Evolutionary conservation across 1,284 basidiomycete species (phyloP).

Genomic region (Ustilago cynodontis): DNA sequence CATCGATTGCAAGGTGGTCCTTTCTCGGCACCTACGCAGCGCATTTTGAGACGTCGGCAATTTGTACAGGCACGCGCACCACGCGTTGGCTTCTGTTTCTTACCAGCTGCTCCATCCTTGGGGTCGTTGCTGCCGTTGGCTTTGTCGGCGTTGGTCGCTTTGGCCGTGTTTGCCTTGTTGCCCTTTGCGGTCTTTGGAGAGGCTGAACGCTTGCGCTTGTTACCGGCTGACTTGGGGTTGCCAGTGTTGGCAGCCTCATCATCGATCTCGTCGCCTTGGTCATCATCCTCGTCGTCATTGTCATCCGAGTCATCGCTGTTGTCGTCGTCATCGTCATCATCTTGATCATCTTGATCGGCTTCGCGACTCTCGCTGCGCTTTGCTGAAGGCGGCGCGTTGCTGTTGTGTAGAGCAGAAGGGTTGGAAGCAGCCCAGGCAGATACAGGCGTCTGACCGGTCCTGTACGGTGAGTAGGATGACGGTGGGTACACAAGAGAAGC

Average conservation of each 20-base stretch:
- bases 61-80: constrained; percentile 85
- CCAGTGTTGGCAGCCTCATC: constrained; percentile 31
- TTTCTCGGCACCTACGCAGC: constrained; percentile 91
- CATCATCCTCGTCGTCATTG: constrained; percentile 41
- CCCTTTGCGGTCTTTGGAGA: constrained; percentile 29
- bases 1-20: constrained; percentile 86
- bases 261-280: constrained; percentile 28
- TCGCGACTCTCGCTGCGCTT: constrained; percentile 37
- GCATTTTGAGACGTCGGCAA: constrained; percentile 97
- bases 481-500: constrained; percentile 50
- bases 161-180: constrained; percentile 31
- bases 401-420: constrained; percentile 32
- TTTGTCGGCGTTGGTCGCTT: constrained; percentile 19
- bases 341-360: constrained; percentile 30
- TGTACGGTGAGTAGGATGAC: constrained; percentile 43
- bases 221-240: background rate
- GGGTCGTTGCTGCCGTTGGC: constrained; percentile 21
- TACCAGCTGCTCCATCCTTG: constrained; percentile 30
- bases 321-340: constrained; percentile 36
- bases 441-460: constrained; percentile 19
- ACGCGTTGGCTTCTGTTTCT: constrained; percentile 67
- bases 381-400: constrained; percentile 26
- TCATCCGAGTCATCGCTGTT: constrained; percentile 43
- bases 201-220: constrained; percentile 10
- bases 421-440: constrained; percentile 38